phyloP scores from a whole-genome alignment of 2,329 filamentous ascomycete genomes.

The Cyanodermella asteris region DNA sequence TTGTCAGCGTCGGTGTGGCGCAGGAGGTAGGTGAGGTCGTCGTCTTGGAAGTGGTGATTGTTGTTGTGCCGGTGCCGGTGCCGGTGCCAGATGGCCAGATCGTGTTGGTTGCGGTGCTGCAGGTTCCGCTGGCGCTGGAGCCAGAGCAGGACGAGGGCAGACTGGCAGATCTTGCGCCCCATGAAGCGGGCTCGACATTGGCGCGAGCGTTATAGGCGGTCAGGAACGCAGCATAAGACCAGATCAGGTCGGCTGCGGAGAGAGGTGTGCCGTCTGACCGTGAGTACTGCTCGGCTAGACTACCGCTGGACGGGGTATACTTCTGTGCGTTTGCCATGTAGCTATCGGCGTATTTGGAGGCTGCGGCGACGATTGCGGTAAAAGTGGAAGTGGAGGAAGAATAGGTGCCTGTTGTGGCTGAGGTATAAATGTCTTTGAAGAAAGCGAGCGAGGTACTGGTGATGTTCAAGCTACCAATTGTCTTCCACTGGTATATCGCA shows the following conservation, averaged over 20 bases:
- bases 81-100: constrained; percentile 14
- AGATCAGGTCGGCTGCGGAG: constrained; percentile 22
- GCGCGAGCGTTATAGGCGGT: constrained; percentile 11
- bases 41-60: not conserved
- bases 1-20: constrained; percentile 20
- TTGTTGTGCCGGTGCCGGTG: constrained; percentile 1
- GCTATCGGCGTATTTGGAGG: constrained; percentile 40
- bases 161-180: constrained; percentile 8
- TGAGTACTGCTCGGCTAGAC: constrained; percentile 20
- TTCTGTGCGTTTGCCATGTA: constrained; percentile 26
- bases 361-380: constrained; percentile 32
- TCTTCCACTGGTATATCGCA: constrained; percentile 49
- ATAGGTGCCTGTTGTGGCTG: constrained; percentile 41
- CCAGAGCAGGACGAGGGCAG: constrained; percentile 6
- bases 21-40: constrained; percentile 5
- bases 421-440: constrained; percentile 43
- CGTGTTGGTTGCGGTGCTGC: constrained; percentile 10
- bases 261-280: constrained; percentile 14
- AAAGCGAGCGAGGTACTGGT: constrained; percentile 44
- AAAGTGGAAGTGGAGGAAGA: constrained; percentile 32
- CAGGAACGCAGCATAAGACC: constrained; percentile 22
- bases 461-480: constrained; percentile 39
- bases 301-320: constrained; percentile 36
- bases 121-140: constrained; percentile 7
- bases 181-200: constrained; percentile 7